Base-by-base conservation (phyloP, 768 basidiomycete species). In the Hemileccinum impolitum region DNA sequence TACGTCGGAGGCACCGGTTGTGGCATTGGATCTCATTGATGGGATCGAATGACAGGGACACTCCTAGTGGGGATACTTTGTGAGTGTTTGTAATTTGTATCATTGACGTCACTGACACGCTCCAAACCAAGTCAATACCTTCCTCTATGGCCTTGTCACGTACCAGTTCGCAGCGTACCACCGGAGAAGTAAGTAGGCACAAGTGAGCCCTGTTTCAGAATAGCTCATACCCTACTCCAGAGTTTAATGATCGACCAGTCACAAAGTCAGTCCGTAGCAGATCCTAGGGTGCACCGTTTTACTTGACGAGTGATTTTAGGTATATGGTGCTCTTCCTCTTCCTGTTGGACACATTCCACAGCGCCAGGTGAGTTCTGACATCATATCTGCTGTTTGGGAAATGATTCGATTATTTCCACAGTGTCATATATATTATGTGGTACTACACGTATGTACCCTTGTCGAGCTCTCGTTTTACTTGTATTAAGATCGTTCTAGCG, bases 161-260 rank as follows among this genome's bases (percentile, higher is more conserved):
- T 72, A 67, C 56, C 72, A 74, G 47, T 75, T 74, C 51, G 62
- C 69, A 10, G 57, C 66, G 6, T 75, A 75, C 51, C 58, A 67
- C 55, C 66, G 63, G 32, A 48, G 45, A 43, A 36, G 45, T 40
- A 38, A 45, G 57, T 47, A 28, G 26, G 26, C 26, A 28, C n/a
- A n/a, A n/a, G n/a, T n/a, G n/a, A n/a, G n/a, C n/a, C 38, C 39
- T 11, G 3, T 15, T 23, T 13, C 26, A 28, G 26, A 26, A 18
- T 21, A 18, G 26, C 36, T 47, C 13, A 45, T 15, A 12, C 7
- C 15, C 21, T 11, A n/a, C 34, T 10, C 17, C 23, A 57, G 52
- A 43, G n/a, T 57, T 53, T 43, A 51, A 57, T 36, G 55, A 57
- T 48, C 46, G 39, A 3, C 43, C 37, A 21, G n/a, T 28, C 4